Base-by-base conservation (phyloP, 2,329 filamentous ascomycete genomes). In the Fusarium protoensiforme region DNA sequence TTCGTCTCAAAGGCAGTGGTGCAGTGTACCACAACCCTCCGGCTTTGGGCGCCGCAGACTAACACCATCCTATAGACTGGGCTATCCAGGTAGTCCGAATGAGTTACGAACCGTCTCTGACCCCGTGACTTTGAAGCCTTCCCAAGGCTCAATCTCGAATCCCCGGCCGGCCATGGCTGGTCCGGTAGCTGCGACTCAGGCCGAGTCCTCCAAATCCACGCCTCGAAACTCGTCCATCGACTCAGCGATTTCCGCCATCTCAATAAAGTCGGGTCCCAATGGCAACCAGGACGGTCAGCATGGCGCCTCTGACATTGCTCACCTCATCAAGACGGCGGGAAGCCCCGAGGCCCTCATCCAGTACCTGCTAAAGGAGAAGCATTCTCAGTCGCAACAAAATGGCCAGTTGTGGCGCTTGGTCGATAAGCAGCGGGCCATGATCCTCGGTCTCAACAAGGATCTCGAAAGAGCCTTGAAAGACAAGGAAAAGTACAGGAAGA, bases 401-500 rank as follows among this genome's bases (percentile, higher is more conserved):
- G 87, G 92, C 20, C 96, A 99, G 81, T 85, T 99, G 78, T 99
- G 96, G 96, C 92, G 95, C 59, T 85, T 99, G 54, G 95, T 99
- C 58, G 96, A 98, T 81, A 98, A 99, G 85, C 96, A 99, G 82
- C 89, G 96, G 71, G 91, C 94, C 18, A 95, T 99, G 91, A 95
- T 99, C 63, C 83, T 98, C 22, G 96, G 95, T 9, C 87, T 99
- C 71, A 98, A 98, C 80, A 97, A 96, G 81, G 96, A 99, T 80
- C 86, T 99, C 14, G 96, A 98, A 82, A 91, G 94, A 61, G 92
- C 95, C 1, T 83, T 98, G 73, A 97, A 97, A 80, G 96, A 98
- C 76, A 98, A 98, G 83, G 96, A 98, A 75, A 92, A 93, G 77
- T 98, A 98, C 80, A 91, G 94, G 77, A 95, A 92, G 82, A 98